phyloP scores from a whole-genome alignment of 1,284 basidiomycete genomes.

The Meira miltonrushii region DNA sequence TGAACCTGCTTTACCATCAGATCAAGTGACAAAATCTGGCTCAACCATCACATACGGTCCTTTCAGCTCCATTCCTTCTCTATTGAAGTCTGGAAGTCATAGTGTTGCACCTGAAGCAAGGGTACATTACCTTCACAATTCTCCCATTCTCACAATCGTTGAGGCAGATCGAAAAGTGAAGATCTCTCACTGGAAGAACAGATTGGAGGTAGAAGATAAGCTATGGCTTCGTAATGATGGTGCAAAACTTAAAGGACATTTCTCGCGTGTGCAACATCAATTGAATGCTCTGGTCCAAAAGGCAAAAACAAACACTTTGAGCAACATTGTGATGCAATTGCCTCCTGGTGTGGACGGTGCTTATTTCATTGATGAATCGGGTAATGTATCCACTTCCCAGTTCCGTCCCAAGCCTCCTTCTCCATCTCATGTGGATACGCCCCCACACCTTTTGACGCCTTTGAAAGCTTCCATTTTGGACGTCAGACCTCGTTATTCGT shows the following conservation, averaged over 20 bases:
- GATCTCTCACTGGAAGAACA: slow-evolving; percentile 93
- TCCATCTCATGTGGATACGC: slow-evolving; percentile 13
- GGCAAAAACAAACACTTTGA: slow-evolving; percentile 65
- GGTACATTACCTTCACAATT: slow-evolving; percentile 75
- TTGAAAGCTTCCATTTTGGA: slow-evolving; percentile 61
- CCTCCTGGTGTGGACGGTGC: slow-evolving; percentile 73
- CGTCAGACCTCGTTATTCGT: slow-evolving; percentile 80
- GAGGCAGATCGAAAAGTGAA: slow-evolving; percentile 69
- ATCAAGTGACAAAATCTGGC: slow-evolving; percentile 67
- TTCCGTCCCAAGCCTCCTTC: slow-evolving; percentile 62
- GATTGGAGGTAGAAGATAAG: slow-evolving; percentile 86
- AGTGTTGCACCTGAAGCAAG: slow-evolving; percentile 52
- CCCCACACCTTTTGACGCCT: slow-evolving; percentile 18
- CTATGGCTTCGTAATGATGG: slow-evolving; percentile 80
- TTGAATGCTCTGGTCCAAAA: slow-evolving; percentile 63
- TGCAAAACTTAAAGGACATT: slow-evolving; percentile 90
- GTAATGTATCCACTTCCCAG: slow-evolving; percentile 91
- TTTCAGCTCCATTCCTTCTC: slow-evolving; percentile 67
- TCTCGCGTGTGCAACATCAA: slow-evolving; percentile 86
- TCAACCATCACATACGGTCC: slow-evolving; percentile 82
- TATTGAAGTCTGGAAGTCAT: slow-evolving; percentile 50
- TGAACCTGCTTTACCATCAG: slow-evolving; percentile 59
- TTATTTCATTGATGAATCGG: slow-evolving; percentile 67
- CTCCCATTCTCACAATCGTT: slow-evolving; percentile 71
- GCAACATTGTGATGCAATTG: slow-evolving; percentile 67